Evolutionary conservation across 2,329 filamentous ascomycete species (phyloP).

Genomic region (Aspergillus quadricinctus): DNA sequence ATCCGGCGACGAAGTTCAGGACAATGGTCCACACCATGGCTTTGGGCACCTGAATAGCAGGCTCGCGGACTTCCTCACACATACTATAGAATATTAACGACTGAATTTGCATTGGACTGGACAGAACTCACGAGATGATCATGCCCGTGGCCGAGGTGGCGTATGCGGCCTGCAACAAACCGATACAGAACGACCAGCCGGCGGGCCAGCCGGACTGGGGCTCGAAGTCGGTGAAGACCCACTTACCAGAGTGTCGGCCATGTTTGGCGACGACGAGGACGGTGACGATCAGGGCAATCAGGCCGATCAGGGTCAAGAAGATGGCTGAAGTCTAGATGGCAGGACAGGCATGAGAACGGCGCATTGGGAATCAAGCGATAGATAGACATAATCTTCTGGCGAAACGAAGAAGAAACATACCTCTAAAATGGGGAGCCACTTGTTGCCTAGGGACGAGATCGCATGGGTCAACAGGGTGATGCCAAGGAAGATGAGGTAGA

Average conservation of each 20-base stretch:
- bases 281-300: slow-evolving; percentile 61
- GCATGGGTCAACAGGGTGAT: slow-evolving; percentile 58
- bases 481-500: slow-evolving; percentile 64
- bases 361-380: slow-evolving; percentile 4
- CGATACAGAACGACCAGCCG: slow-evolving; percentile 68
- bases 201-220: slow-evolving; percentile 63
- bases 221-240: slow-evolving; percentile 55
- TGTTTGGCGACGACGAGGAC: slow-evolving; percentile 65
- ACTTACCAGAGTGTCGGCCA: slow-evolving; percentile 58
- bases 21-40: slow-evolving; percentile 65
- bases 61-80: slow-evolving; percentile 64
- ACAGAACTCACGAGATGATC: slow-evolving; percentile 64
- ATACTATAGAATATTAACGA: slow-evolving; percentile 36
- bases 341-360: not conserved
- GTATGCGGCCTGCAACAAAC: slow-evolving; percentile 61
- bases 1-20: slow-evolving; percentile 59
- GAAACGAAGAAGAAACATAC: slow-evolving; percentile 46
- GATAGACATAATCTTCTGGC: too few relatives aligned
- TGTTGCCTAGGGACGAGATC: slow-evolving; percentile 50
- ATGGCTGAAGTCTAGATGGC: slow-evolving; percentile 70
- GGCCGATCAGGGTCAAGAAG: slow-evolving; percentile 62
- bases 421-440: slow-evolving; percentile 57
- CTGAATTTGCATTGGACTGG: not conserved
- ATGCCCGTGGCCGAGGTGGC: slow-evolving; percentile 69
- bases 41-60: slow-evolving; percentile 62